Base-by-base conservation (phyloP, 192 early-diverging fungal species). In the Podila epigama region DNA sequence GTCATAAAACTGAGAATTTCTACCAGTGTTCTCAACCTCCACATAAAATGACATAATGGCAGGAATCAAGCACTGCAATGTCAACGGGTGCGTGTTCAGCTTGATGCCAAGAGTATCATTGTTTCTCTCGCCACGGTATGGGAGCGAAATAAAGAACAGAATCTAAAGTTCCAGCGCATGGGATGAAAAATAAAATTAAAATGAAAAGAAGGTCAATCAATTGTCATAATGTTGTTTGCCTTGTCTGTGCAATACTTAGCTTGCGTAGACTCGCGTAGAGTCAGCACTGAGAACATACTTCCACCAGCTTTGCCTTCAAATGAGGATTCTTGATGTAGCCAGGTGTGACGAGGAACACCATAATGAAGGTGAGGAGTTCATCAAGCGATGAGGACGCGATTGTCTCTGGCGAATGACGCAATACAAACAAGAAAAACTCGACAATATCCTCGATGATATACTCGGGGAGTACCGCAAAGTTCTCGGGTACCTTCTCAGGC, bases 11-110 rank as follows among this genome's bases (percentile, higher is more conserved):
- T 97, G 96, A 5, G 92, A 91, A 66, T 88, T 89, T 2, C 89
- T 86, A 18, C 97, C 97, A 20, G 96, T 97, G 44, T 95, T 92
- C 79, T 99, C 97, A 9, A 96, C 94, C 63, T 98, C 97, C 63
- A 97, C 93, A 80, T 98, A 99, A 81, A 97, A 96, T 53, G 84
- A 83, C 86, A 98, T 91, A 25, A 99, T 70, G 12, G 91, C 89
- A 1, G 91, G 89, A 4, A 98, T 89, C 34, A 98, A 82, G 69
- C 90, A 88, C 51, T 87, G 66, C 12, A 93, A 87, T 1, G 93
- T 87, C 60, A 95, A 51, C n/a, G 86, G 85, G 70, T 95, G 90
- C 27, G 89, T 89, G 66, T 92, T 89, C 13, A 99, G 78, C 35
- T 83, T 82, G 25, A 55, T 69, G 40, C 83, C 88, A 28, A 93